These are phyloP conservation scores for Coemansia furcata DNA, from an alignment of 192 early-diverging fungal species.

Conservation along the genomic window DNA sequence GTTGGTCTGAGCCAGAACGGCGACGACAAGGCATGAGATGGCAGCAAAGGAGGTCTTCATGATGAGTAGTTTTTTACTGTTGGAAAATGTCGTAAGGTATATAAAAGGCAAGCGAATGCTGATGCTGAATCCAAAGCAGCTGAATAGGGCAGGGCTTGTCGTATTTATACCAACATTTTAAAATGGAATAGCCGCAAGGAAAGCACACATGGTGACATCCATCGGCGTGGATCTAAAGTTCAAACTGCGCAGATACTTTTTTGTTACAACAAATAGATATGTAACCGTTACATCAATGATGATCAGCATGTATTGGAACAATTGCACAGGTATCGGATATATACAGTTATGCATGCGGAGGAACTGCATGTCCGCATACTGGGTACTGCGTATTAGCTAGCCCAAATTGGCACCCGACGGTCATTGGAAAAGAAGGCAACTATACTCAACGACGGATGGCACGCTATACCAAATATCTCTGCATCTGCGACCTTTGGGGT, in stretches of 20 bases:
- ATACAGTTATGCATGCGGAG: neutral
- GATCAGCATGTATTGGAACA: neutral
- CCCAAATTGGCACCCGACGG: slow-evolving; percentile 37
- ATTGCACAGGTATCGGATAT: neutral
- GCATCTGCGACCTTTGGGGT: slow-evolving; percentile 57
- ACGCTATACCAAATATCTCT: slow-evolving; percentile 74
- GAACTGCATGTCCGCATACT: too few species aligned
- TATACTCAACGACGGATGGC: slow-evolving; percentile 86
- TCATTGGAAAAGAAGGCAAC: slow-evolving; percentile 40
- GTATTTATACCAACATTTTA: neutral
- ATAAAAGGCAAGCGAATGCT: slow-evolving; percentile 1
- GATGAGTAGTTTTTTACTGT: neutral
- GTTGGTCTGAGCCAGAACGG: neutral
- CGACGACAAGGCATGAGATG: neutral
- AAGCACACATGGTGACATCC: neutral
- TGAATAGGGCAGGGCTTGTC: neutral
- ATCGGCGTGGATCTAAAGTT: neutral
- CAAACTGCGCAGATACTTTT: neutral
- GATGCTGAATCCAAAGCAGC: neutral
- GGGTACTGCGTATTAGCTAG: neutral
- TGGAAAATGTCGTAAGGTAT: neutral
- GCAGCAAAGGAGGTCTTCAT: neutral
- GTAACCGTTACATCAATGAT: neutral
- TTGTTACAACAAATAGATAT: neutral
- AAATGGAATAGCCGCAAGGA: neutral